These are phyloP conservation scores for Psilocybe mexicana DNA, from an alignment of 1,284 basidiomycete species.

Conservation along the genomic window DNA sequence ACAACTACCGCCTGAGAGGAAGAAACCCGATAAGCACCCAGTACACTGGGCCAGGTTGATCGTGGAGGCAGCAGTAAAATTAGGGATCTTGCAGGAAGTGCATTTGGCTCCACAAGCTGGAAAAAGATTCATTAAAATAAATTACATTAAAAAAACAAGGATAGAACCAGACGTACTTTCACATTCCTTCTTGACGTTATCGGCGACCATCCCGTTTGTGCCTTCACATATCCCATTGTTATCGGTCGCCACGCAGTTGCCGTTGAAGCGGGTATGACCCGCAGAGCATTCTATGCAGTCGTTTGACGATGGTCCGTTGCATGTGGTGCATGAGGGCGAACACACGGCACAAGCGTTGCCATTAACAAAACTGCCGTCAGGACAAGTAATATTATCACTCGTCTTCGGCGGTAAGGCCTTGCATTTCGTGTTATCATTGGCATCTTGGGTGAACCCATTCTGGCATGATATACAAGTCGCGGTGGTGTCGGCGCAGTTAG, in stretches of 20 bases:
- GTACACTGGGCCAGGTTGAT: slow-evolving; percentile 70
- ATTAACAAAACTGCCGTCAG: slow-evolving; percentile 58
- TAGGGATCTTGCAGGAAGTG: slow-evolving; percentile 70
- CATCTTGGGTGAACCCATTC: slow-evolving; percentile 62
- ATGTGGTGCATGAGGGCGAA: slow-evolving; percentile 67
- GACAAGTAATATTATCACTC: slow-evolving; percentile 57
- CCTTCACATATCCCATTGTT: slow-evolving; percentile 70
- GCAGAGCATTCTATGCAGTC: slow-evolving; percentile 68
- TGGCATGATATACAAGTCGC: slow-evolving; percentile 75
- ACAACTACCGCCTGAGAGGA: slow-evolving; percentile 69
- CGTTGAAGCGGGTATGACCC: slow-evolving; percentile 60
- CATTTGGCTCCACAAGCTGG: slow-evolving; percentile 78
- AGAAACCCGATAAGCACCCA: slow-evolving; percentile 72
- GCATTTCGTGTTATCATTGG: slow-evolving; percentile 69
- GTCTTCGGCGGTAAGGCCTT: slow-evolving; percentile 50
- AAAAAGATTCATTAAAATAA: background rate
- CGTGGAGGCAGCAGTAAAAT: slow-evolving; percentile 68
- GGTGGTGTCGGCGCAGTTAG: slow-evolving; percentile 61
- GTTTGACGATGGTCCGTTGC: slow-evolving; percentile 65
- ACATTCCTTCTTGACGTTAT: slow-evolving; percentile 78
- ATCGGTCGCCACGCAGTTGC: slow-evolving; percentile 65
- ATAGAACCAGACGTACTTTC: slow-evolving; percentile 57
- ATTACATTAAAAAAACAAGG: slow-evolving; percentile 6
- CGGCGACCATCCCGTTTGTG: slow-evolving; percentile 64
- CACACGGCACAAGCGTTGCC: slow-evolving; percentile 68